Evolutionary conservation across 371 early-diverging fungal genomes (phyloP).

Genomic region (Mucor irregularis): DNA sequence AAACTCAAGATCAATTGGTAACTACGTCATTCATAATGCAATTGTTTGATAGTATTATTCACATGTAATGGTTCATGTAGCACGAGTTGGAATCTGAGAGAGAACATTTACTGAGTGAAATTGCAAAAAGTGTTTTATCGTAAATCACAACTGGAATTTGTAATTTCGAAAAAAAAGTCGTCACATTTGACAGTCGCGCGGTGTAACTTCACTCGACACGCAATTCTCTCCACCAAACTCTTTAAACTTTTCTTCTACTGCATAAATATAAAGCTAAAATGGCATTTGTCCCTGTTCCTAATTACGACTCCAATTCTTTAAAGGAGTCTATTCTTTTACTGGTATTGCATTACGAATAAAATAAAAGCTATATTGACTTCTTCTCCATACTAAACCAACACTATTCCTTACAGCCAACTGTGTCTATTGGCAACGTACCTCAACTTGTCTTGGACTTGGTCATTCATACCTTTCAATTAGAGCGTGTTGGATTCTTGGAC

Average conservation of each 20-base stretch:
- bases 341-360: too few species aligned
- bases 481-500: constrained; percentile 69
- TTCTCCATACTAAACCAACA: neutral
- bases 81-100: constrained; percentile 11
- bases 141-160: too few species aligned
- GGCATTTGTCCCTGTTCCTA: constrained; percentile 43
- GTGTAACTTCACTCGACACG: constrained; percentile 5
- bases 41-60: neutral
- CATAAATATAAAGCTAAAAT: neutral
- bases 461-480: constrained; percentile 62
- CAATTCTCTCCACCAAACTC: neutral
- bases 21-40: neutral
- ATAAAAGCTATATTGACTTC: neutral
- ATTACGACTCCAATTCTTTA: constrained; percentile 38
- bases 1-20: constrained; percentile 19
- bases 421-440: constrained; percentile 83
- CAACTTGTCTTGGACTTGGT: constrained; percentile 74
- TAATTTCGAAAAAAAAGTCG: neutral
- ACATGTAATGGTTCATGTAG: constrained; percentile 1
- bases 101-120: constrained; percentile 4
- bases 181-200: neutral
- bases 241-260: neutral
- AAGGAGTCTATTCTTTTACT: constrained; percentile 49
- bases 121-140: constrained; percentile 3
- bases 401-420: constrained; percentile 52